A percentile compares a stretch with the other conserved stretches of the same genome.
Evolutionary conservation across 441 rosid species (phyloP).

Genomic region (Erysimum pusillum): DNA sequence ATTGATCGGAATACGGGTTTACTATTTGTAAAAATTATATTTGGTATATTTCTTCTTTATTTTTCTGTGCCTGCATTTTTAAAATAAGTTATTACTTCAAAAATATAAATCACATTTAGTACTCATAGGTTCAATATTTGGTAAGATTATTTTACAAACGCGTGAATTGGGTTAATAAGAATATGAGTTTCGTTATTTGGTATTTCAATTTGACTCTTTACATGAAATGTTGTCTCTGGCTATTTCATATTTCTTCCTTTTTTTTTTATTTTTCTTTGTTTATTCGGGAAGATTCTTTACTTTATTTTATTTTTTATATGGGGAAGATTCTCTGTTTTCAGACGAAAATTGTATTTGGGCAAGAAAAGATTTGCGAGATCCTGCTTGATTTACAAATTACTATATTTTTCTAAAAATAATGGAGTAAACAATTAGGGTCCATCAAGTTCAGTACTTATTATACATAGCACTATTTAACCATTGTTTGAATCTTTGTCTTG

Average conservation of each 20-base stretch:
- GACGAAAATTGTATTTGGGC: slow-evolving; percentile 16
- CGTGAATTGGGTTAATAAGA: slow-evolving; percentile 2
- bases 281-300: slow-evolving; percentile 1
- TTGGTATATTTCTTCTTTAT: not conserved
- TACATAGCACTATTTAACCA: slow-evolving; percentile 11
- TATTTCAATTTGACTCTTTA: slow-evolving; percentile 9
- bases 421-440: slow-evolving; percentile 16
- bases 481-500: slow-evolving; percentile 20
- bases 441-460: slow-evolving; percentile 14
- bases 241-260: not conserved
- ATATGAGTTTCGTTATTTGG: not conserved
- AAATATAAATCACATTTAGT: not conserved
- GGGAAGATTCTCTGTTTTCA: slow-evolving; percentile 32
- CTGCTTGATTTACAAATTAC: slow-evolving; percentile 10
- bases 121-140: not conserved
- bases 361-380: slow-evolving; percentile 30
- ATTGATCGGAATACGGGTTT: no score
- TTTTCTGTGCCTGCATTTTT: not conserved
- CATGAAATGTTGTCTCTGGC: slow-evolving; percentile 11
- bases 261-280: not conserved
- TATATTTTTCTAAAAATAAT: slow-evolving; percentile 11
- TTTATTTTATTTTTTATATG: not conserved
- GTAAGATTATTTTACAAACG: slow-evolving; percentile 3
- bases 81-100: not conserved
- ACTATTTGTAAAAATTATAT: not conserved